Percentiles rank a stretch among this genome's conserved stretches.
Evolutionary conservation across 495 filamentous ascomycete genomes (phyloP).

Genomic region (Venustampulla echinocandica): DNA sequence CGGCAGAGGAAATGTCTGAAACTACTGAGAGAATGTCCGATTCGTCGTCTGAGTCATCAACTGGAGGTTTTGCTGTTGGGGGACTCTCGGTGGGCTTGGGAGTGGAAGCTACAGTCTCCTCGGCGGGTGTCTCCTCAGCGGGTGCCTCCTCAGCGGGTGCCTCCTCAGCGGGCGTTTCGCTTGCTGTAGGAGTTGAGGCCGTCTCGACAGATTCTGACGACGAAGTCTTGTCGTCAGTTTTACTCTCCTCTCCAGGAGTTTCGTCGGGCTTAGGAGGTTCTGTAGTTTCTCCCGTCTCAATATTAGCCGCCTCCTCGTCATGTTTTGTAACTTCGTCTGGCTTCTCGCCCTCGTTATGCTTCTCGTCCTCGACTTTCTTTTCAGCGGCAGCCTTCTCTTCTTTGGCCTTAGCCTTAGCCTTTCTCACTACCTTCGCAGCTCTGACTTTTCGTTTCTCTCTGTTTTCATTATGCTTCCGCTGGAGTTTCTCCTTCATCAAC

Average conservation of each 20-base stretch:
- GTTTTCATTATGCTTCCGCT: constrained; percentile 22
- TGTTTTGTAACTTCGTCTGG: constrained; percentile 5
- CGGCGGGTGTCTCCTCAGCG: not conserved
- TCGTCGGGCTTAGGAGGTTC: not conserved
- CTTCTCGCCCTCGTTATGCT: constrained; percentile 9
- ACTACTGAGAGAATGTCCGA: constrained; percentile 12
- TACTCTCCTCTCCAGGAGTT: not conserved
- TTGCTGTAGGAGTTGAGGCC: not conserved
- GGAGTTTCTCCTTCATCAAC: constrained; percentile 35
- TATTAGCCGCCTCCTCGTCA: not conserved
- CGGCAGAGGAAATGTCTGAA: constrained; percentile 10
- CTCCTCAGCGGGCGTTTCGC: not conserved
- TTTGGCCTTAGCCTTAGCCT: constrained; percentile 6
- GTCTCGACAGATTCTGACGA: not conserved
- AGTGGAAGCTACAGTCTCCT: not conserved
- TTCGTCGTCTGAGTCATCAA: constrained; percentile 4
- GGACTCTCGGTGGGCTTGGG: not conserved
- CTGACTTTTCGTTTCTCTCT: constrained; percentile 26
- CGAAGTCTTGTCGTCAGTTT: not conserved
- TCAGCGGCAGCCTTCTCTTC: constrained; percentile 2
- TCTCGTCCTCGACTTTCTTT: constrained; percentile 14
- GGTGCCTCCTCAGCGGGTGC: not conserved
- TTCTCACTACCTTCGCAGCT: constrained; percentile 17
- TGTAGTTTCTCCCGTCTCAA: not conserved
- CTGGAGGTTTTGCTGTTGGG: not conserved